phyloP scores from a whole-genome alignment of 768 basidiomycete genomes.

The Boletus sensibilis region DNA sequence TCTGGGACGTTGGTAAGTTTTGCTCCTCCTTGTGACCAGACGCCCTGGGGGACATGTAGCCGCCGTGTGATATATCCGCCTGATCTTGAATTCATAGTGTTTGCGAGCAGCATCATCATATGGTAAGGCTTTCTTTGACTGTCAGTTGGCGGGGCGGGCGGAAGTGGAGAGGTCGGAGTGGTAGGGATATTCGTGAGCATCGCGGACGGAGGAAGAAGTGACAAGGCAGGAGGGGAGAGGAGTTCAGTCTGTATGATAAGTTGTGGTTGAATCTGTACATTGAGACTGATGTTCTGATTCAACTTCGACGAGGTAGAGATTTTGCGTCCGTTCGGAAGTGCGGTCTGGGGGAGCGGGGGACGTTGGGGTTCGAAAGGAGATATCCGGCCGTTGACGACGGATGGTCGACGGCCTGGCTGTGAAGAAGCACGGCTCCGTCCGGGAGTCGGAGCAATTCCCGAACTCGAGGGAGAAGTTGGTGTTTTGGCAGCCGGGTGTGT shows the following conservation, averaged over 20 bases:
- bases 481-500: conserved; percentile 29
- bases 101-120: conserved; percentile 79
- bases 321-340: conserved; percentile 52
- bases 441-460: conserved; percentile 36
- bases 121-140: conserved; percentile 84
- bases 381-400: conserved; percentile 49
- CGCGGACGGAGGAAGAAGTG: conserved; percentile 46
- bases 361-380: conserved; percentile 50
- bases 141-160: conserved; percentile 68
- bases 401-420: conserved; percentile 73
- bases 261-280: conserved; percentile 48
- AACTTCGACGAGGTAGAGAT: conserved; percentile 60
- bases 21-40: conserved; percentile 89
- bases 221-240: conserved; percentile 37
- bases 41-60: conserved; percentile 83
- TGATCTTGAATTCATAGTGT: conserved; percentile 73
- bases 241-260: conserved; percentile 53
- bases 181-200: conserved; percentile 60
- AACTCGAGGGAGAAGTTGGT: conserved; percentile 41
- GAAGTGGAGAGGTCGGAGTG: conserved; percentile 77
- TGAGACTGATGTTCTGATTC: conserved; percentile 44
- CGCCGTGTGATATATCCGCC: conserved; percentile 89
- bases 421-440: conserved; percentile 67
- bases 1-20: conserved; percentile 80
- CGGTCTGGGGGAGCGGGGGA: conserved; percentile 50